phyloP scores from a whole-genome alignment of 768 basidiomycete genomes.

The Boletus reticulatus region DNA sequence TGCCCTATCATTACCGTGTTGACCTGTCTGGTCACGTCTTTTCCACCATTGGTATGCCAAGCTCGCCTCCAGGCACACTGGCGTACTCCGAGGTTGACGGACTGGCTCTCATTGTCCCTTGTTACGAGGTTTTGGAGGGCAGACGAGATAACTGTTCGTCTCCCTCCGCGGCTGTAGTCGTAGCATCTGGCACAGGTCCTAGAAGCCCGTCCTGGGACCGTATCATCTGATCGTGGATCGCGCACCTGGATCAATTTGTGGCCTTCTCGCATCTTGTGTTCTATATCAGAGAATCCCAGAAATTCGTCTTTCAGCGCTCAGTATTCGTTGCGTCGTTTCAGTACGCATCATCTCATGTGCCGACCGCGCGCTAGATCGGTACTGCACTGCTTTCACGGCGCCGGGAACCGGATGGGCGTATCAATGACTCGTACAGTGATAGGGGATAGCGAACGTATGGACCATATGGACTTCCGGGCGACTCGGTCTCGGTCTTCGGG shows the following conservation, averaged over 20 bases:
- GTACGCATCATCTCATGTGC: neutral
- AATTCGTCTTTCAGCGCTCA: neutral
- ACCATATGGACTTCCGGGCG: neutral
- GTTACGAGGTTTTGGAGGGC: neutral
- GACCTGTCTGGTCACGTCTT: neutral
- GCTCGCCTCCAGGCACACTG: neutral
- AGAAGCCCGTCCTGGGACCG: neutral
- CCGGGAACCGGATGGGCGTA: neutral
- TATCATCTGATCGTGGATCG: slow-evolving; percentile 1
- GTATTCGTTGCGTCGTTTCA: neutral
- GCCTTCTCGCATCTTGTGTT: neutral
- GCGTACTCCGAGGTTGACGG: slow-evolving; percentile 9
- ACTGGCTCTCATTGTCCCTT: slow-evolving; percentile 2
- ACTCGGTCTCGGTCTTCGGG: too few species aligned
- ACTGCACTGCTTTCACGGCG: neutral
- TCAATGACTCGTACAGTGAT: neutral
- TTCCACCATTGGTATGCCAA: neutral
- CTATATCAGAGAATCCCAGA: too few species aligned
- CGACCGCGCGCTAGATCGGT: neutral
- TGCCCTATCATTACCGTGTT: neutral
- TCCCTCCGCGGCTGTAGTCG: neutral
- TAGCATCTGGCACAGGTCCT: slow-evolving; percentile 7
- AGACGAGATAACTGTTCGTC: neutral
- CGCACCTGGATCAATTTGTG: neutral
- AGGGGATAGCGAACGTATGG: neutral